phyloP scores from a whole-genome alignment of 2,329 filamentous ascomycete genomes.

The Hymenoscyphus albidus region DNA sequence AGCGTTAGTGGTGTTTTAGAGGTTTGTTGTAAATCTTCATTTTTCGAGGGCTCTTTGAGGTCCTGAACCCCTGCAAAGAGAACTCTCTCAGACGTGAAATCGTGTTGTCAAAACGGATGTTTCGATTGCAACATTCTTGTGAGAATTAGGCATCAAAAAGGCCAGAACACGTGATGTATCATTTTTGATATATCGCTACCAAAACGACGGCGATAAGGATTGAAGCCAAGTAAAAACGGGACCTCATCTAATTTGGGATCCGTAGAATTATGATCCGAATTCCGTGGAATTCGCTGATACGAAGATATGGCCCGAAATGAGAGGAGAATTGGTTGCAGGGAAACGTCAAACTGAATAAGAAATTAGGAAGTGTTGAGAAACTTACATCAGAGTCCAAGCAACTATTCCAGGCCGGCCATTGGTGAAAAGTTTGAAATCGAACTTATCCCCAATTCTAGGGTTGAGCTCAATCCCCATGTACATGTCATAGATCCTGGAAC shows the following conservation, averaged over 20 bases:
- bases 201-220: neutral
- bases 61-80: neutral
- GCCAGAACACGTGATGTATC: neutral
- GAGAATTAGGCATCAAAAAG: neutral
- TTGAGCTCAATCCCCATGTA: slow-evolving; percentile 47
- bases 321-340: neutral
- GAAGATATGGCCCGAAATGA: slow-evolving; percentile 1
- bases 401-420: slow-evolving; percentile 47
- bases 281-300: neutral
- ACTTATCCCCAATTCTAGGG: slow-evolving; percentile 40
- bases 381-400: slow-evolving; percentile 45
- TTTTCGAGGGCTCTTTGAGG: neutral
- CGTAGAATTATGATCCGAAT: neutral
- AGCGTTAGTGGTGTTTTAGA: neutral
- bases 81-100: neutral
- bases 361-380: neutral
- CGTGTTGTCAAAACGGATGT: neutral
- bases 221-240: neutral
- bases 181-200: neutral
- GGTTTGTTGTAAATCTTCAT: neutral
- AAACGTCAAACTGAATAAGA: neutral
- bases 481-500: slow-evolving; percentile 41
- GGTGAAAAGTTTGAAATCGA: slow-evolving; percentile 46
- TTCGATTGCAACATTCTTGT: neutral
- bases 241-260: neutral